Base-by-base conservation (phyloP, 192 early-diverging fungal species). In the Backusella circina region DNA sequence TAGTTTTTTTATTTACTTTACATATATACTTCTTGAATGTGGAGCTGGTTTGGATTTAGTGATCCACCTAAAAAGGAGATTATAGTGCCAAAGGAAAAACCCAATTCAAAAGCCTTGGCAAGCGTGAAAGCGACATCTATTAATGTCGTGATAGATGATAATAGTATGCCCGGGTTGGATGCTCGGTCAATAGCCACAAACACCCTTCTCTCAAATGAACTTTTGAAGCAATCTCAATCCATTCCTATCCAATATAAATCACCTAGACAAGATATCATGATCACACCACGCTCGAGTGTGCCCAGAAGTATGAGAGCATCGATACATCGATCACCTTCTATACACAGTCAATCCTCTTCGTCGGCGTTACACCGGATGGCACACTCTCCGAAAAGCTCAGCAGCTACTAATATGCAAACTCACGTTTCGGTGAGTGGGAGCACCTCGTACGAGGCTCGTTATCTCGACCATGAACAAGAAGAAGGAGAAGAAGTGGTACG, bases 91-190 rank as follows among this genome's bases (percentile, higher is more conserved):
- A 61, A 61, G 13, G 54, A 61, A 61, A 61, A 61, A 28, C 26
- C 0, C 8, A 61, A 61, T 61, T 28, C 54, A 23, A 61, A 61
- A 12, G 54, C 54, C 13, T 26, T 33, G 4, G 51, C 71, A 36
- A 64, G 33, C 35, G 71, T 73, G 3, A 73, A 64, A 61, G 23
- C 71, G 13, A 73, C 71, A 2, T 30, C 71, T 21, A 54, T 73
- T 13, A 61, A 33, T 23, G 57, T 73, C n/a, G 32, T 26, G 26
- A 18, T 64, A 7, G 71, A 73, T 32, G 71, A 73, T 68, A 61
- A 26, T 61, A 61, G 21, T 3, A 61, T 61, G 54, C 23, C 54
- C 23, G 54, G 39, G 10, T 41, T 16, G 26, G 38, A 16, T 41
- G 28, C 39, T 18, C 33, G 10, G 26, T 47, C 28, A 70, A 28